These are phyloP conservation scores for Fusarium nelsonii DNA, from an alignment of 2,329 filamentous ascomycete genomes.

Conservation along the genomic window DNA sequence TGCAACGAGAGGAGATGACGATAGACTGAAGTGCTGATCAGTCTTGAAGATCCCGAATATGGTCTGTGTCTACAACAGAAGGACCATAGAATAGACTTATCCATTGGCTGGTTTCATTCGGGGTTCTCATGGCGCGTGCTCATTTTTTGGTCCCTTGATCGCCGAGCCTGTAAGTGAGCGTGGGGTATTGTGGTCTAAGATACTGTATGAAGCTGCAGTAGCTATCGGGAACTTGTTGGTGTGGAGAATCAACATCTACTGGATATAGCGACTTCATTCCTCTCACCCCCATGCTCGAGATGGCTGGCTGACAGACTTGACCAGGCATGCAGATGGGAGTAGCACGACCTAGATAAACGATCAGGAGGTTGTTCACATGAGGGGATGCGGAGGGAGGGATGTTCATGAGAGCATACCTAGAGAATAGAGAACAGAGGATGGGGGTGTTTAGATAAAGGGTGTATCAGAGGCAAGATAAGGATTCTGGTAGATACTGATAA, in stretches of 20 bases:
- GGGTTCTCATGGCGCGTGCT: conserved; percentile 28
- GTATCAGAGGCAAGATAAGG: not conserved
- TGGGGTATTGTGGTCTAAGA: conserved; percentile 19
- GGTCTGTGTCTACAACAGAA: conserved; percentile 1
- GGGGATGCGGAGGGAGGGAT: not conserved
- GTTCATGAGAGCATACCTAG: not conserved
- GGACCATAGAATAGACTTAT: conserved; percentile 7
- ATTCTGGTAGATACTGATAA: conserved; percentile 1
- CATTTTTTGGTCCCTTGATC: conserved; percentile 41
- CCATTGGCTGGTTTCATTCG: conserved; percentile 21
- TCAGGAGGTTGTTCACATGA: conserved; percentile 28
- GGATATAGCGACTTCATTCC: not conserved
- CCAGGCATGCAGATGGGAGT: not conserved
- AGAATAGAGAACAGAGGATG: conserved; percentile 5
- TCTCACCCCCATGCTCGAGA: conserved; percentile 1
- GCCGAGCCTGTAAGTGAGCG: conserved; percentile 19
- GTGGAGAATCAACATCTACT: conserved; percentile 21
- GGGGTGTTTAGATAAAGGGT: conserved; percentile 27
- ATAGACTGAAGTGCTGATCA: conserved; percentile 24
- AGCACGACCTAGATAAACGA: conserved; percentile 29
- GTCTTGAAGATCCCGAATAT: conserved; percentile 15
- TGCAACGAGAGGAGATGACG: conserved; percentile 15
- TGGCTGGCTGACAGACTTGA: not conserved
- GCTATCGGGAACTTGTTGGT: conserved; percentile 20
- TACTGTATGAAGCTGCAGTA: not conserved